phyloP scores from a whole-genome alignment of 1,139 yeast genomes.

The Hansenula lynferdii region DNA sequence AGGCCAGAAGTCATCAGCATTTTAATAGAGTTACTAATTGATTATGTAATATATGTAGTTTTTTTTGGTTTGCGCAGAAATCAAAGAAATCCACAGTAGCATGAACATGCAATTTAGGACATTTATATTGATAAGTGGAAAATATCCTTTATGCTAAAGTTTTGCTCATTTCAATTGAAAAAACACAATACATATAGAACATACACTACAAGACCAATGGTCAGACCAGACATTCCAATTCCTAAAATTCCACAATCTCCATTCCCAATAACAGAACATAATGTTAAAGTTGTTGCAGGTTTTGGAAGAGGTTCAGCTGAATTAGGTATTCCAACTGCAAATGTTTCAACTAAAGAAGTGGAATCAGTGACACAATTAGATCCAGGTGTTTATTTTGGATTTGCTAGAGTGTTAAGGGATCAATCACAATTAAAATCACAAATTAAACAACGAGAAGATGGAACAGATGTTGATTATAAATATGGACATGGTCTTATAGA shows the following conservation, averaged over 20 bases:
- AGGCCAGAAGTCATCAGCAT: too few species aligned
- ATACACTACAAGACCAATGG: slow-evolving; percentile 10
- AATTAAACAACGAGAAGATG: slow-evolving; percentile 25
- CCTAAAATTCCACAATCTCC: slow-evolving; percentile 54
- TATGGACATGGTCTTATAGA: slow-evolving; percentile 49
- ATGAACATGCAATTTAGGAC: too few species aligned
- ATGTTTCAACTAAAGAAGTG: slow-evolving; percentile 60
- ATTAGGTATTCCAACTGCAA: slow-evolving; percentile 94
- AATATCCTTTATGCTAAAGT: background rate
- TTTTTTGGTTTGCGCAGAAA: too few species aligned
- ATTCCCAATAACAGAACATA: slow-evolving; percentile 55
- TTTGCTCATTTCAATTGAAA: background rate
- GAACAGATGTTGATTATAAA: slow-evolving; percentile 47
- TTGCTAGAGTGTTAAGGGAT: slow-evolving; percentile 37
- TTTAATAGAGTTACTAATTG: too few species aligned
- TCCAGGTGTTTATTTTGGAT: slow-evolving; percentile 92
- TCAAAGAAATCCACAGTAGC: too few species aligned
- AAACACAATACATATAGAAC: background rate
- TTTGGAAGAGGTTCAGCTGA: slow-evolving; percentile 95
- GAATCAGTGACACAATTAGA: slow-evolving; percentile 40
- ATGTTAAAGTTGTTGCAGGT: slow-evolving; percentile 68
- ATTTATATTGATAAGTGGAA: too few species aligned
- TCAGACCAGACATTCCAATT: slow-evolving; percentile 23
- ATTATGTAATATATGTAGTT: too few species aligned
- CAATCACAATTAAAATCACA: slow-evolving; percentile 13